Base-by-base conservation (phyloP, 495 filamentous ascomycete genomes). In the Delitschia confertaspora region DNA sequence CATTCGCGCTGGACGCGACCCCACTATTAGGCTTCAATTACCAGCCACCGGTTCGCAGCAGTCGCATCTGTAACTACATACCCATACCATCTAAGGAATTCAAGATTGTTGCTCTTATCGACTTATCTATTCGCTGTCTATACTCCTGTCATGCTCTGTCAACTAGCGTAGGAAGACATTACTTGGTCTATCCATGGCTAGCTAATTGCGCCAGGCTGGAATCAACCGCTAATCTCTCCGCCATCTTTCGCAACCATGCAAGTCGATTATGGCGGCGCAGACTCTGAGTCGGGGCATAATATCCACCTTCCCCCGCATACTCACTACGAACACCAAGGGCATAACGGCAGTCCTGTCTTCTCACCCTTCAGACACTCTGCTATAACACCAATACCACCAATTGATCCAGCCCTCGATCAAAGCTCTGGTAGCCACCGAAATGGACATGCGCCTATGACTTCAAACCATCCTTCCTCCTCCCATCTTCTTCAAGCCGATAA, bases 321-420 rank as follows among this genome's bases (percentile, higher is more conserved):
- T 24, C 52, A 56, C 42, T 47, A 44, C 53, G 42, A 38, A 18
- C 53, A 51, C 47, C 33, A 32, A 25, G 46, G 34, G 9, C 46
- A 19, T 38, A 46, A 45, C 48, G 49, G 47, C 41, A 53, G 43
- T 39, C 43, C 53, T 37, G 53, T 33, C 14, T 57, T 36, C 24
- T 35, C 43, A 21, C 48, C 53, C 39, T 57, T 57, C 31, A 48
- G 53, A 21, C 53, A 57, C 24, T 45, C 53, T 10, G 44, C 22
- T 19, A 41, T 49, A 22, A 41, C 53, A 37, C 20, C 48, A 35
- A 57, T 57, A 22, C 45, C 53, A 37, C 20, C 48, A 35, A 57
- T 57, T 42, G 53, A 57, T 42, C 53, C 53, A 24, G 31, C 37
- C 49, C 53, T 57, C 36, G 49, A 57, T 21, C 49, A 52, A 22